Conservation (phyloP, 108 stramenopile species). For the Parietichytrium sp. region DNA sequence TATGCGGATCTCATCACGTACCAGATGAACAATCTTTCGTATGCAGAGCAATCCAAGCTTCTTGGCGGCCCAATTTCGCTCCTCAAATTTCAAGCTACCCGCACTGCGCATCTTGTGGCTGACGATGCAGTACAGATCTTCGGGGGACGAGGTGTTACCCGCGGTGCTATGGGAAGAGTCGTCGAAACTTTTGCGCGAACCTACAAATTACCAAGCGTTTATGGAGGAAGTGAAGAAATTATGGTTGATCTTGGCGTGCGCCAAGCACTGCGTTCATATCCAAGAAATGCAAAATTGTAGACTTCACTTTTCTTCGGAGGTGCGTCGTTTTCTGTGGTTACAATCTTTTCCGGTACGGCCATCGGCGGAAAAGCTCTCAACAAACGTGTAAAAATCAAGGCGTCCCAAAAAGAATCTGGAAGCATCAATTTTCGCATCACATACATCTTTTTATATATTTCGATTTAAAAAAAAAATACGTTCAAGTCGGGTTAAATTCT, state of each 20-base stretch:
- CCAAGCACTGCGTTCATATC: not conserved
- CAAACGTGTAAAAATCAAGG: too few species aligned
- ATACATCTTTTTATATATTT: too few species aligned
- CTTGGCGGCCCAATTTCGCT: not conserved
- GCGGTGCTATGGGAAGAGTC: conserved; percentile 2
- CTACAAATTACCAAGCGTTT: not conserved
- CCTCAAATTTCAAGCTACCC: conserved; percentile 9
- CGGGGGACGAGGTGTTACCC: conserved; percentile 6
- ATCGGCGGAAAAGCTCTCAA: too few species aligned
- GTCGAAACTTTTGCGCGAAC: not conserved
- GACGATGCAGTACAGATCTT: conserved; percentile 34
- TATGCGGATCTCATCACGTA: not conserved
- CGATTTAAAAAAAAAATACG: too few species aligned
- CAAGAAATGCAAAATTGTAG: not conserved
- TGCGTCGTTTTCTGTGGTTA: too few species aligned
- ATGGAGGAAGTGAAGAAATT: not conserved
- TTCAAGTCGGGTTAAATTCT: too few species aligned
- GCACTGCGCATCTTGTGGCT: not conserved
- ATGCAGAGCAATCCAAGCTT: not conserved
- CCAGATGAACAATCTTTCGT: conserved; percentile 9
- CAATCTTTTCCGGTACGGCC: too few species aligned
- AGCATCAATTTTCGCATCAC: too few species aligned
- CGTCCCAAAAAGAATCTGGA: too few species aligned
- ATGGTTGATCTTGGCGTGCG: conserved; percentile 32
- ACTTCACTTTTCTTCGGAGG: too few species aligned